Base-by-base conservation (phyloP, 2,329 filamentous ascomycete species). In the Zymoseptoria tritici region DNA sequence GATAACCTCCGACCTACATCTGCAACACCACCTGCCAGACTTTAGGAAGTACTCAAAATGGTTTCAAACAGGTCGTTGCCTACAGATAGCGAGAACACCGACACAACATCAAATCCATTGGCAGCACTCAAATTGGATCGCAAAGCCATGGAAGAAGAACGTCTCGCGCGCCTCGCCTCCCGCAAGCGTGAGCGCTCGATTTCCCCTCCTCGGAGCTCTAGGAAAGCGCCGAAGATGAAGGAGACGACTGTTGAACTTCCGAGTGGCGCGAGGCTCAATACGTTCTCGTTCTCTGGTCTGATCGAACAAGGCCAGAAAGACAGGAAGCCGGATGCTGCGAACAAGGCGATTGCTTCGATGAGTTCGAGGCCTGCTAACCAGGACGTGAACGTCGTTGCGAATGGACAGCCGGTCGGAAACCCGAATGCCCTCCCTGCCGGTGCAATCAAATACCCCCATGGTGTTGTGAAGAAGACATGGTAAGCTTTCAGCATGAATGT, bases 121-220 rank as follows among this genome's bases (percentile, higher is more conserved):
- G 36, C 36, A 46, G 11, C 36, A 46, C 36, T 46, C 36, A 13
- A n/a, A 46, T 74, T 96, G 1, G 83, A 96, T 75, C 83, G 92
- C 42, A 90, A 86, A 73, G 83, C 85, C 56, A 94, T 96, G 90
- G 93, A 97, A 73, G 80, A 86, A 68, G 91, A 95, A 71, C 85
- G 93, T 49, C 80, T 96, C 13, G 86, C 84, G 21, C 83, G 92
- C 66, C 73, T 85, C 20, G 80, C 76, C 49, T 80, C 79, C 42
- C 77, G 80, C 51, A 89, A 92, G 72, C 81, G 84, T 42, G 81
- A 83, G 71, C 71, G 74, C 8, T 79, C 78, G 2, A 69, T 74
- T 9, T 75, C 76, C 49, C 61, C 63, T 50, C 52, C 54, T 49
- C 64, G 63, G n/a, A 62, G 59, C 42, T 52, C 62, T 42, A 65